Percentiles rank a stretch among this genome's conserved stretches.
phyloP scores from a whole-genome alignment of 108 stramenopile species.

The Cyclotella baltica region DNA sequence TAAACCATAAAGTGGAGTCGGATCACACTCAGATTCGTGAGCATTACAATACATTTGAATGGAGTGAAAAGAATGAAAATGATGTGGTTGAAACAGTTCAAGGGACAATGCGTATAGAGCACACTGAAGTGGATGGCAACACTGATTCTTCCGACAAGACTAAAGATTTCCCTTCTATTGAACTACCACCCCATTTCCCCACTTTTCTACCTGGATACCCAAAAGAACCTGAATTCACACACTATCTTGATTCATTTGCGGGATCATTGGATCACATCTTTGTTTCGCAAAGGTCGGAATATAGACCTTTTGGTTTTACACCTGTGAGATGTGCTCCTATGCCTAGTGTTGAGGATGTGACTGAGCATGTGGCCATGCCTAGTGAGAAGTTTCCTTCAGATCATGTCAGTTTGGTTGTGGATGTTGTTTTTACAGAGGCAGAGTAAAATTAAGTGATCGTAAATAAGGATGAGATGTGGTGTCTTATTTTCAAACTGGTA shows the following conservation, averaged over 20 bases:
- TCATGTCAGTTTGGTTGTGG: not conserved
- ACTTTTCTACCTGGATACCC: not conserved
- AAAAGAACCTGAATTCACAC: not conserved
- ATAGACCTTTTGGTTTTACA: not conserved
- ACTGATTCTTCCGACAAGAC: not conserved
- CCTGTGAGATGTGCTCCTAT: not conserved
- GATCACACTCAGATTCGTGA: not conserved
- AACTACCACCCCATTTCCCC: not conserved
- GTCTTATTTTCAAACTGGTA: no score
- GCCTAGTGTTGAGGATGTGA: not conserved
- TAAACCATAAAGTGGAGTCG: not conserved
- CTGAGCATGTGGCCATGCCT: not conserved
- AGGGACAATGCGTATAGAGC: not conserved
- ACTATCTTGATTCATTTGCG: not conserved
- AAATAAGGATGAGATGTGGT: no score
- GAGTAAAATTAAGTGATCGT: no score
- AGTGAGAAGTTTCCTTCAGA: not conserved
- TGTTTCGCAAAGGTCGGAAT: not conserved
- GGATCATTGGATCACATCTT: not conserved
- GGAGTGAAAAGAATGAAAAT: not conserved
- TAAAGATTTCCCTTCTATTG: not conserved
- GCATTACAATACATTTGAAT: not conserved
- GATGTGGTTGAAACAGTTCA: not conserved
- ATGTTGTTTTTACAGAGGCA: not conserved
- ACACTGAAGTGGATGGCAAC: not conserved